These are phyloP conservation scores for Tylopilus orsonianus DNA, from an alignment of 1,284 basidiomycete genomes.

Conservation along the genomic window DNA sequence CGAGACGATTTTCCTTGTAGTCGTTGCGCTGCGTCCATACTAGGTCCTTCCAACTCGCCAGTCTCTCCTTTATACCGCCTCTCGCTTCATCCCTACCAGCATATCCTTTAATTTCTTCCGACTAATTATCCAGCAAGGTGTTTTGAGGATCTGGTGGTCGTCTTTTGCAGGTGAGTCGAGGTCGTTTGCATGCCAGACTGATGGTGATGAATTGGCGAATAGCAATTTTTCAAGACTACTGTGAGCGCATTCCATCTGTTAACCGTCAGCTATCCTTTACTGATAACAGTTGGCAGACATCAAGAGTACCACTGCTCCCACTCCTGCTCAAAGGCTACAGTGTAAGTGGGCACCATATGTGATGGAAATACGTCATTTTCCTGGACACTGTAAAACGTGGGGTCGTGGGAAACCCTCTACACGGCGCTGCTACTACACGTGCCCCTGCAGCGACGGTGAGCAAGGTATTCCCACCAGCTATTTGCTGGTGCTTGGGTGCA, in stretches of 20 bases:
- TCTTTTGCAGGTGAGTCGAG: slow-evolving; percentile 21
- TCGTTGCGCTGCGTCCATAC: slow-evolving; percentile 30
- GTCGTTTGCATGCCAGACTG: slow-evolving; percentile 4
- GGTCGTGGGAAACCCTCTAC: slow-evolving; percentile 42
- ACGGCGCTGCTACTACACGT: slow-evolving; percentile 23
- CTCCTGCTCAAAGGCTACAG: slow-evolving; percentile 1
- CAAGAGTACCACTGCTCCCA: not conserved
- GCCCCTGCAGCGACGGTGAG: slow-evolving; percentile 4
- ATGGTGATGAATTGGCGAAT: slow-evolving; percentile 5
- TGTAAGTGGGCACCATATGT: slow-evolving; percentile 24
- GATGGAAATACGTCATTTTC: slow-evolving; percentile 33
- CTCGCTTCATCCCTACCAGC: slow-evolving; percentile 27
- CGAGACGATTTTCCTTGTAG: slow-evolving; percentile 39
- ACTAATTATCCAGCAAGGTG: slow-evolving; percentile 23
- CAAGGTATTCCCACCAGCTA: slow-evolving; percentile 11
- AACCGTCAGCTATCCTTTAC: slow-evolving; percentile 5
- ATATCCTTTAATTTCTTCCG: slow-evolving; percentile 15
- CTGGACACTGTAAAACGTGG: slow-evolving; percentile 60
- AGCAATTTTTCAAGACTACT: slow-evolving; percentile 17
- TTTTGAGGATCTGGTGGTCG: slow-evolving; percentile 9
- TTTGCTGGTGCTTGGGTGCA: not conserved
- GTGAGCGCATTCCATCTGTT: slow-evolving; percentile 17
- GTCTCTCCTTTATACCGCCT: slow-evolving; percentile 52
- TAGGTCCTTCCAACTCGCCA: slow-evolving; percentile 34
- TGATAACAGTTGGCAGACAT: slow-evolving; percentile 9